Evolutionary conservation across 2,329 filamentous ascomycete genomes (phyloP).

Genomic region (Alternaria solani): DNA sequence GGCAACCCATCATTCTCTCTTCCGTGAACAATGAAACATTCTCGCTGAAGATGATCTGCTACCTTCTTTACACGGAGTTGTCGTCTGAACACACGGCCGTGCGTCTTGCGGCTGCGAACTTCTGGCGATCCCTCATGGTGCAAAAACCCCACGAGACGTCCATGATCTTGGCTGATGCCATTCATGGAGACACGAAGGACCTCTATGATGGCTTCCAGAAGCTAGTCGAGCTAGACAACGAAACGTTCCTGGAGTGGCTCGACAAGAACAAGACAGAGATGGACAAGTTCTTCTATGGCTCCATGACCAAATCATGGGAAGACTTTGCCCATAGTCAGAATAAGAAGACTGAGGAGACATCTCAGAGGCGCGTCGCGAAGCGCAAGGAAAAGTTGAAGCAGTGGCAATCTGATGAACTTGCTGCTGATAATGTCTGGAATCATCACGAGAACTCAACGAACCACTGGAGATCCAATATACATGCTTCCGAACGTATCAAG

Average conservation of each 20-base stretch:
- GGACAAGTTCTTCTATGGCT: constrained; percentile 82
- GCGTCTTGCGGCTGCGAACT: constrained; percentile 77
- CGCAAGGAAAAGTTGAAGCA: constrained; percentile 82
- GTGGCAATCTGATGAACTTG: constrained; percentile 76
- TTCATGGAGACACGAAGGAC: constrained; percentile 73
- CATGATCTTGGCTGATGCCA: constrained; percentile 74
- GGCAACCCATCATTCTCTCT: constrained; percentile 89
- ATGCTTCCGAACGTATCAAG: constrained; percentile 88
- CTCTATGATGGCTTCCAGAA: constrained; percentile 81
- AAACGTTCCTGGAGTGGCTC: constrained; percentile 87
- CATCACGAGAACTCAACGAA: constrained; percentile 87
- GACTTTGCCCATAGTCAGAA: constrained; percentile 87
- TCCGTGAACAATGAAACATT: constrained; percentile 80
- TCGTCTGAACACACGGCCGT: constrained; percentile 73
- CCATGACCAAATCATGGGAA: constrained; percentile 85
- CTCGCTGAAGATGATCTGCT: constrained; percentile 86
- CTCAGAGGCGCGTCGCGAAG: constrained; percentile 72
- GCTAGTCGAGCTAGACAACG: constrained; percentile 86
- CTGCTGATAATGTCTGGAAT: constrained; percentile 74
- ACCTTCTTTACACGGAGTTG: constrained; percentile 89
- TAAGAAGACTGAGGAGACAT: constrained; percentile 76
- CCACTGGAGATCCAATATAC: constrained; percentile 96
- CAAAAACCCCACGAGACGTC: constrained; percentile 88
- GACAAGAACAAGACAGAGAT: constrained; percentile 80
- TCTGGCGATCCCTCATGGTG: constrained; percentile 91